Conservation (phyloP, 768 basidiomycete species). For the Holtermanniella nyarrowii region DNA sequence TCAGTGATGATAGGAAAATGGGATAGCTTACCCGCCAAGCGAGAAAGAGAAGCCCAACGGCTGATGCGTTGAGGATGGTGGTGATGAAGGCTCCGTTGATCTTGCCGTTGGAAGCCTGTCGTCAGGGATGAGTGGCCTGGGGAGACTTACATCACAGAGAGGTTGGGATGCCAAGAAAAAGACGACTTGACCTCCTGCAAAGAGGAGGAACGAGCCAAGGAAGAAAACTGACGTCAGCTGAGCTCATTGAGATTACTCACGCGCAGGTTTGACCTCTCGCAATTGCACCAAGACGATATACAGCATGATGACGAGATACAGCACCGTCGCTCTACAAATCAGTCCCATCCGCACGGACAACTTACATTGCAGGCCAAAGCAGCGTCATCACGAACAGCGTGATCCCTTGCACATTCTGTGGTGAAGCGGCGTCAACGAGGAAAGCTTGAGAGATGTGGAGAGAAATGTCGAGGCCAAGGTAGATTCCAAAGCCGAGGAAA, state of each 20-base stretch:
- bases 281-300: constrained; percentile 69
- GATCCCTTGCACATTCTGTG: constrained; percentile 52
- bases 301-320: constrained; percentile 66
- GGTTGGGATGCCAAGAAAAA: constrained; percentile 70
- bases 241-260: constrained; percentile 28
- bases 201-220: constrained; percentile 60
- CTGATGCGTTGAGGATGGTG: constrained; percentile 68
- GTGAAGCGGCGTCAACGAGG: constrained; percentile 55
- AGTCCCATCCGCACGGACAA: constrained; percentile 17
- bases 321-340: constrained; percentile 49
- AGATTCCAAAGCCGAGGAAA: constrained; percentile 62
- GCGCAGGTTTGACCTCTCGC: constrained; percentile 67
- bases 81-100: constrained; percentile 82
- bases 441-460: constrained; percentile 53
- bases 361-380: constrained; percentile 68
- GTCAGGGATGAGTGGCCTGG: neutral
- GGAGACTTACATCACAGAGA: constrained; percentile 55
- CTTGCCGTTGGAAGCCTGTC: constrained; percentile 47
- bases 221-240: constrained; percentile 50
- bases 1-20: neutral
- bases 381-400: constrained; percentile 70
- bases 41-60: constrained; percentile 57
- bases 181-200: constrained; percentile 67
- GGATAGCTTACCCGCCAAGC: constrained; percentile 62
- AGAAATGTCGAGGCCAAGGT: constrained; percentile 74